Percentiles rank a stretch among this genome's conserved stretches.
These are phyloP conservation scores for Eremothecium sinecaudum DNA, from an alignment of 1,139 yeast genomes.

Conservation along the genomic window DNA sequence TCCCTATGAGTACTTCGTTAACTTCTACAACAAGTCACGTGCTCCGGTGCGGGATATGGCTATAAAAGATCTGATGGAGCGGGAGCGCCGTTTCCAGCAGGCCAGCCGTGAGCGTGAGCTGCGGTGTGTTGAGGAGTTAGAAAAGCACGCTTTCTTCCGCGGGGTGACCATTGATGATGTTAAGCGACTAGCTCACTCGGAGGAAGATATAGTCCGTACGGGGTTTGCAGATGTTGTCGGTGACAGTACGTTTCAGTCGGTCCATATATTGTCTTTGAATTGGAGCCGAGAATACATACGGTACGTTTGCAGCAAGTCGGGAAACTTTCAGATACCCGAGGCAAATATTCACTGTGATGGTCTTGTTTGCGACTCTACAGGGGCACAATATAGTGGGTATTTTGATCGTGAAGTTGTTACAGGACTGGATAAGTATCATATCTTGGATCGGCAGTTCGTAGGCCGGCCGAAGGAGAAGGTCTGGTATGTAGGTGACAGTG, in stretches of 20 bases:
- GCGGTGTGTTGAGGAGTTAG: conserved; percentile 21
- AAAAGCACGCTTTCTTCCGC: conserved; percentile 15
- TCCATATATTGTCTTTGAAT: conserved; percentile 24
- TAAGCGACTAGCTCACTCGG: conserved; percentile 8
- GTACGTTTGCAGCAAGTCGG: conserved; percentile 10
- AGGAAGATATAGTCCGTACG: conserved; percentile 7
- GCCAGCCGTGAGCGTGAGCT: conserved; percentile 18
- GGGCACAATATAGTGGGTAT: conserved; percentile 17
- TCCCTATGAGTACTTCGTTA: conserved; percentile 14
- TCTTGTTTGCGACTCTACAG: conserved; percentile 11
- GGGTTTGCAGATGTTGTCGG: conserved; percentile 4
- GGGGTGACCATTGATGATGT: conserved; percentile 16
- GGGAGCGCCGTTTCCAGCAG: conserved; percentile 16
- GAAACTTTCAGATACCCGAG: conserved; percentile 3
- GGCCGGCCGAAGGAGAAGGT: background rate
- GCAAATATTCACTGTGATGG: conserved; percentile 20
- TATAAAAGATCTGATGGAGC: conserved; percentile 8
- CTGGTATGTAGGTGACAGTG: conserved; percentile 31
- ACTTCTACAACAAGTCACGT: conserved; percentile 15
- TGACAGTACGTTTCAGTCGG: conserved; percentile 6
- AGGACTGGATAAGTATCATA: conserved; percentile 24
- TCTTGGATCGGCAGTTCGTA: conserved; percentile 4
- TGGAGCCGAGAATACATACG: conserved; percentile 28
- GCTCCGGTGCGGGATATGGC: conserved; percentile 3
- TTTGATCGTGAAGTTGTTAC: conserved; percentile 22